phyloP scores from a whole-genome alignment of 495 filamentous ascomycete species.

The Ascobolus immersus region DNA sequence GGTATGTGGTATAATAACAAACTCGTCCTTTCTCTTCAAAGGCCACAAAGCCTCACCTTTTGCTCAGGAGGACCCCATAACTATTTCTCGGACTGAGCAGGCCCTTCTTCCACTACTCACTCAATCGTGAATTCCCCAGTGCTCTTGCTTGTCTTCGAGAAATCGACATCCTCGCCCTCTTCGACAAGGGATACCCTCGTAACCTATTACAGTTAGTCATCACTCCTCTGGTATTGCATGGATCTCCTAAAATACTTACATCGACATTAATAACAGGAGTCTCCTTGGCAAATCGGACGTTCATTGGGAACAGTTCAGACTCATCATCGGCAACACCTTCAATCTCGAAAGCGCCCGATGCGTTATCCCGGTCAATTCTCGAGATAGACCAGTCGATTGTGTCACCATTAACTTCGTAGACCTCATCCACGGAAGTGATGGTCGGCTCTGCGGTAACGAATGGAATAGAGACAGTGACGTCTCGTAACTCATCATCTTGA shows the following conservation, averaged over 20 bases:
- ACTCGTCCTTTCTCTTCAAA: too few species aligned
- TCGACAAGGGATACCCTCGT: constrained; percentile 46
- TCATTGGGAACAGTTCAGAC: constrained; percentile 92
- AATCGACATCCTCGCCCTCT: constrained; percentile 56
- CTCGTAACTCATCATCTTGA: constrained; percentile 41
- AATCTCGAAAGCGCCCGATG: constrained; percentile 73
- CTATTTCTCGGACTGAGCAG: too few species aligned
- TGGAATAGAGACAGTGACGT: constrained; percentile 68
- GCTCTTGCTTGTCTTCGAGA: constrained; percentile 71
- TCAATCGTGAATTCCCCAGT: too few species aligned
- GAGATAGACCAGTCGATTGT: constrained; percentile 83
- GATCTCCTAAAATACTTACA: constrained; percentile 27
- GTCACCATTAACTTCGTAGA: constrained; percentile 83
- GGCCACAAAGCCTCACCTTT: too few species aligned
- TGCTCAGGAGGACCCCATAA: too few species aligned
- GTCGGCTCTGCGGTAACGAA: constrained; percentile 57
- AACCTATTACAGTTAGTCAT: constrained; percentile 26
- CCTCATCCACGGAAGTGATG: constrained; percentile 77
- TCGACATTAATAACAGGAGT: constrained; percentile 74
- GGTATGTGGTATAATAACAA: too few species aligned
- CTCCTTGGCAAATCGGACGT: constrained; percentile 62
- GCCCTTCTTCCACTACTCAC: too few species aligned
- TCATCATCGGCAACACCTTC: constrained; percentile 66
- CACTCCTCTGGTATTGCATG: not conserved
- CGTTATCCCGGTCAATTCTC: constrained; percentile 50